These are phyloP conservation scores for Xerocomus amazonicus DNA, from an alignment of 1,284 basidiomycete genomes.

Conservation along the genomic window DNA sequence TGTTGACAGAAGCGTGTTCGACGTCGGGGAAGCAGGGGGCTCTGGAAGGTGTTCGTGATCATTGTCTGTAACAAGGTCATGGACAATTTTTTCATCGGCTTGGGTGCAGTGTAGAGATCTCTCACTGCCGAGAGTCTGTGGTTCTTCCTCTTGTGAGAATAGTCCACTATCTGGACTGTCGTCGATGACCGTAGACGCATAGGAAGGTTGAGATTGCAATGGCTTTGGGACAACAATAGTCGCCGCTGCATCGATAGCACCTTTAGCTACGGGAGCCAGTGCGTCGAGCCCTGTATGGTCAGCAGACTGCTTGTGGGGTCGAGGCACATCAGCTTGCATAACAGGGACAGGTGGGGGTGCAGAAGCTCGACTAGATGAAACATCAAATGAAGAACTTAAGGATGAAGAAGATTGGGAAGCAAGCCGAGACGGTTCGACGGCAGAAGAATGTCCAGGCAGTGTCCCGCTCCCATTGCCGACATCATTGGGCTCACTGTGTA, in stretches of 20 bases:
- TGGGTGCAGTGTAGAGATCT: constrained; percentile 7
- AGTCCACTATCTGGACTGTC: constrained; percentile 36
- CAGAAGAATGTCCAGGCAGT: constrained; percentile 28
- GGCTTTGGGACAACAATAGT: constrained; percentile 25
- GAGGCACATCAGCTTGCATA: constrained; percentile 39
- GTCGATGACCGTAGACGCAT: constrained; percentile 48
- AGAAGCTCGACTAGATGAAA: constrained; percentile 34
- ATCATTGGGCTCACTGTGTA: constrained; percentile 10
- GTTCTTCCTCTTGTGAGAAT: constrained; percentile 32
- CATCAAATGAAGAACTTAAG: constrained; percentile 39
- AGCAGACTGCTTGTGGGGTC: constrained; percentile 40
- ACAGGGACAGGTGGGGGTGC: constrained; percentile 33
- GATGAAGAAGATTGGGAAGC: constrained; percentile 33
- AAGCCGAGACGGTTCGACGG: constrained; percentile 24
- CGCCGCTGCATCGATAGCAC: constrained; percentile 5
- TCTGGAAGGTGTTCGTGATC: constrained; percentile 52
- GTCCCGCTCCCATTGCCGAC: constrained; percentile 18
- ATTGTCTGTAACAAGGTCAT: constrained; percentile 19
- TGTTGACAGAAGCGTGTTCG: constrained; percentile 48
- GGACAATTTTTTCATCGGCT: constrained; percentile 13
- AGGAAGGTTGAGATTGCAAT: constrained; percentile 40
- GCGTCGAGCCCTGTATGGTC: constrained; percentile 41
- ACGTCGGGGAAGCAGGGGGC: constrained; percentile 52
- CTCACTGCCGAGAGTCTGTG: constrained; percentile 13
- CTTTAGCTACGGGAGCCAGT: constrained; percentile 32